A percentile compares a stretch with the other conserved stretches of the same genome.
Conservation (phyloP, 140 eudicot genomes). For the Senecio squalidus region DNA sequence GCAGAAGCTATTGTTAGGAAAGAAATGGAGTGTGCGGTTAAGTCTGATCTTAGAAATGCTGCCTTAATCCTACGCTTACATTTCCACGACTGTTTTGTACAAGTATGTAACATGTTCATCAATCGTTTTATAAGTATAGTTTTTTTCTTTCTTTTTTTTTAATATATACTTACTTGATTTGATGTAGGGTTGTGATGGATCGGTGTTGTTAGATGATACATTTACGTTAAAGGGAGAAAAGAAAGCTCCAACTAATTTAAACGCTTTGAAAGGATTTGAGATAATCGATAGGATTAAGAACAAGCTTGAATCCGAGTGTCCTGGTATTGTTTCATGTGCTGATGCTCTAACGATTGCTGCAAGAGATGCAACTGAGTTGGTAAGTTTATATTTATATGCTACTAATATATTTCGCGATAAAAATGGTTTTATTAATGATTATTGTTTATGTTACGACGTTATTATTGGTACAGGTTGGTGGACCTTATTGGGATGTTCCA, state of each 20-base stretch:
- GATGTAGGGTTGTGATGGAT: constrained; percentile 86
- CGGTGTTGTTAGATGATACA: constrained; percentile 88
- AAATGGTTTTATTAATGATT: neutral
- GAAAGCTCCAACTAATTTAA: constrained; percentile 55
- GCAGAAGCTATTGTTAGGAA: constrained; percentile 60
- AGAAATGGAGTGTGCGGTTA: constrained; percentile 92
- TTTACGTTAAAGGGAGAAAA: constrained; percentile 71
- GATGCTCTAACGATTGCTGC: constrained; percentile 90
- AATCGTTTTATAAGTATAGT: neutral
- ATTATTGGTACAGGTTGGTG: constrained; percentile 69
- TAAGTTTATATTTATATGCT: constrained; percentile 17
- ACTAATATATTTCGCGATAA: neutral
- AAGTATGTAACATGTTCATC: constrained; percentile 32
- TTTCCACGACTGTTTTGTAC: constrained; percentile 92
- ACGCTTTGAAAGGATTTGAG: constrained; percentile 79
- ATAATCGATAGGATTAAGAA: constrained; percentile 83
- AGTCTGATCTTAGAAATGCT: constrained; percentile 81
- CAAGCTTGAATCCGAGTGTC: constrained; percentile 90
- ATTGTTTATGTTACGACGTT: constrained; percentile 1
- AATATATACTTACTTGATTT: neutral
- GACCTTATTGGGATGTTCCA: constrained; percentile 93
- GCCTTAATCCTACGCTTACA: constrained; percentile 79
- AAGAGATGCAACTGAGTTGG: constrained; percentile 81
- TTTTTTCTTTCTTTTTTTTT: neutral
- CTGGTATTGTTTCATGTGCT: constrained; percentile 85